Conservation (phyloP, 2,329 filamentous ascomycete genomes). For the Byssoonygena ceratinophila region DNA sequence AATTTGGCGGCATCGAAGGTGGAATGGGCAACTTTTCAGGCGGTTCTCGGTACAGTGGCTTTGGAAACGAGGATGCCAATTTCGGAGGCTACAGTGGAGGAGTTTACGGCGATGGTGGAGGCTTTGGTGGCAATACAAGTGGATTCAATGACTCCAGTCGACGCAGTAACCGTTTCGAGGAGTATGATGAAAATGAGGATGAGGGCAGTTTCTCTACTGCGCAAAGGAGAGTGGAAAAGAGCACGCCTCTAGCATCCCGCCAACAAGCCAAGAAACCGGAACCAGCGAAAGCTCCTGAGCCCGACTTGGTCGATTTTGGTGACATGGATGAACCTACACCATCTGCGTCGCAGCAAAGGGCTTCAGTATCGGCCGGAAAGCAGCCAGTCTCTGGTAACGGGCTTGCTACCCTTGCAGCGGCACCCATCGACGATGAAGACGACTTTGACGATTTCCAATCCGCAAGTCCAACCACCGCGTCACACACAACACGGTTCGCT, state of each 20-base stretch:
- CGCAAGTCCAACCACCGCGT: slow-evolving; percentile 50
- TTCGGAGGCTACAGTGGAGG: slow-evolving; percentile 60
- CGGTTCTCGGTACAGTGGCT: slow-evolving; percentile 67
- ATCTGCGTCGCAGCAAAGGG: slow-evolving; percentile 23
- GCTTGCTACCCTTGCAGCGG: slow-evolving; percentile 39
- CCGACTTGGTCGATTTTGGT: slow-evolving; percentile 79
- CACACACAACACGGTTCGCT: slow-evolving; percentile 30
- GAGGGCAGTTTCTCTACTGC: slow-evolving; percentile 47
- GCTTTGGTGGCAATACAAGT: slow-evolving; percentile 67
- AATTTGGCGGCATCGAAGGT: slow-evolving; percentile 90
- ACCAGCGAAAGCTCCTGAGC: slow-evolving; percentile 71
- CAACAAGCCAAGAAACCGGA: slow-evolving; percentile 52
- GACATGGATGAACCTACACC: slow-evolving; percentile 51
- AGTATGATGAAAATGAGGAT: slow-evolving; percentile 95
- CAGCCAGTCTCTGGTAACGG: slow-evolving; percentile 40
- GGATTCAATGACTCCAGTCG: slow-evolving; percentile 57
- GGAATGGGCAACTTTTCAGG: slow-evolving; percentile 50
- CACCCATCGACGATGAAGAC: slow-evolving; percentile 60
- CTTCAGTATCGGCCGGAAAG: slow-evolving; percentile 31
- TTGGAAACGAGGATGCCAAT: slow-evolving; percentile 63
- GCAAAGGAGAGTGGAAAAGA: slow-evolving; percentile 40
- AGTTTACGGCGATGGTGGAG: slow-evolving; percentile 92
- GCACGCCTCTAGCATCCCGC: slow-evolving; percentile 26
- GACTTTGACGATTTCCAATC: slow-evolving; percentile 98
- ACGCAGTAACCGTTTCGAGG: slow-evolving; percentile 72